Evolutionary conservation across 2,329 filamentous ascomycete genomes (phyloP).

Genomic region (Lecanicillium sp.): DNA sequence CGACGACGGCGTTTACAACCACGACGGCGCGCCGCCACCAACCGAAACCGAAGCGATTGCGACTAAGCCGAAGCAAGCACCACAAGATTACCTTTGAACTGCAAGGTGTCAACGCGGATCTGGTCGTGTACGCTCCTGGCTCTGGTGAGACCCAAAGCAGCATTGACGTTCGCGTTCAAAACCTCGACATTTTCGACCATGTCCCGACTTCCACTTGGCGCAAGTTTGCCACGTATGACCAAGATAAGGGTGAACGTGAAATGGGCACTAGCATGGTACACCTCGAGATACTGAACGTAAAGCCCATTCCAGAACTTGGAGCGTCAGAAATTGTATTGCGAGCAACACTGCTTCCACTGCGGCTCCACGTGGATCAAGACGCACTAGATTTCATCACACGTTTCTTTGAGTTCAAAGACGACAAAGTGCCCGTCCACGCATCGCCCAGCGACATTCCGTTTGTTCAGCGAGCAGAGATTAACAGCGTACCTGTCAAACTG

Average conservation of each 20-base stretch:
- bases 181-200: constrained; percentile 89
- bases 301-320: constrained; percentile 74
- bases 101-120: constrained; percentile 72
- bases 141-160: constrained; percentile 81
- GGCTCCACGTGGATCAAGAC: constrained; percentile 94
- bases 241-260: constrained; percentile 79
- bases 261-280: constrained; percentile 85
- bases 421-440: constrained; percentile 47
- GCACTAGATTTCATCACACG: constrained; percentile 93
- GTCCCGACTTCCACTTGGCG: constrained; percentile 95
- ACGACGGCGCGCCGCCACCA: constrained; percentile 41
- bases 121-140: constrained; percentile 71
- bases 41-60: constrained; percentile 55
- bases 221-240: constrained; percentile 93
- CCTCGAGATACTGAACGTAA: constrained; percentile 80
- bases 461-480: constrained; percentile 82
- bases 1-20: constrained; percentile 64
- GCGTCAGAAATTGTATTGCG: constrained; percentile 86
- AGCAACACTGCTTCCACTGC: constrained; percentile 71
- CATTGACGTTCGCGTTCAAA: constrained; percentile 72
- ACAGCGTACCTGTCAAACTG: constrained; percentile 71
- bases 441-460: constrained; percentile 73
- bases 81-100: constrained; percentile 97
- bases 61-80: constrained; percentile 74
- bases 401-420: constrained; percentile 97